phyloP scores from a whole-genome alignment of 179 eudicot genomes.

The Silene coronaria region DNA sequence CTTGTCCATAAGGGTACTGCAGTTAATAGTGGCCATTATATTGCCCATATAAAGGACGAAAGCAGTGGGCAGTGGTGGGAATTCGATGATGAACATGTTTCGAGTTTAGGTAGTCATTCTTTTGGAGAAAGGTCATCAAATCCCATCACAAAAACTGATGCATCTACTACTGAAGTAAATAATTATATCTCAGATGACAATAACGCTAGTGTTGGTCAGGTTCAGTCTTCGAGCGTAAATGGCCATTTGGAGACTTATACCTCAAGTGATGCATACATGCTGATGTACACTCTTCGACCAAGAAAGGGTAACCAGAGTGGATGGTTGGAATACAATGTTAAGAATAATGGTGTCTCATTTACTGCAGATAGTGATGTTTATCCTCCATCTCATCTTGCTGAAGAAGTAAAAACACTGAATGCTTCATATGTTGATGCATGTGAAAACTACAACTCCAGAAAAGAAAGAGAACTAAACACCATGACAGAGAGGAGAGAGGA shows the following conservation, averaged over 20 bases:
- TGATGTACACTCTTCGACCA: conserved; percentile 68
- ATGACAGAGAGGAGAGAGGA: conserved; percentile 77
- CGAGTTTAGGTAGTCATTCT: conserved; percentile 76
- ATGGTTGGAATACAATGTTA: conserved; percentile 23
- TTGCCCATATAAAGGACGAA: conserved; percentile 87
- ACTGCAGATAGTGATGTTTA: conserved; percentile 27
- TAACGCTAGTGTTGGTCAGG: conserved; percentile 26
- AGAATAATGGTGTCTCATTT: conserved; percentile 23
- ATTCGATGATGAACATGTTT: conserved; percentile 93
- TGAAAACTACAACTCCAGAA: conserved; percentile 56
- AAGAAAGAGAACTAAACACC: conserved; percentile 47
- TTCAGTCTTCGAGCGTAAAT: conserved; percentile 27
- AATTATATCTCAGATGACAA: conserved; percentile 33
- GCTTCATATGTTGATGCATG: conserved; percentile 46
- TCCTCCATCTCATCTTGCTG: conserved; percentile 72
- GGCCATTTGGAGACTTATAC: conserved; percentile 52
- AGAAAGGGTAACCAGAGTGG: conserved; percentile 38
- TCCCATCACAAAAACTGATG: conserved; percentile 42
- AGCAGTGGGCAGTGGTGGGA: conserved; percentile 92
- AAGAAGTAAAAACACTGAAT: conserved; percentile 57
- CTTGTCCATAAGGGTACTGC: conserved; percentile 96
- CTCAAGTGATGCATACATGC: conserved; percentile 94
- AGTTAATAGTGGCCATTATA: conserved; percentile 93
- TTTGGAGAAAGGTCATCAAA: conserved; percentile 66
- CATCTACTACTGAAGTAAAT: conserved; percentile 32